These are phyloP conservation scores for Hypoxylon sp. DNA, from an alignment of 2,329 filamentous ascomycete genomes.

Conservation along the genomic window DNA sequence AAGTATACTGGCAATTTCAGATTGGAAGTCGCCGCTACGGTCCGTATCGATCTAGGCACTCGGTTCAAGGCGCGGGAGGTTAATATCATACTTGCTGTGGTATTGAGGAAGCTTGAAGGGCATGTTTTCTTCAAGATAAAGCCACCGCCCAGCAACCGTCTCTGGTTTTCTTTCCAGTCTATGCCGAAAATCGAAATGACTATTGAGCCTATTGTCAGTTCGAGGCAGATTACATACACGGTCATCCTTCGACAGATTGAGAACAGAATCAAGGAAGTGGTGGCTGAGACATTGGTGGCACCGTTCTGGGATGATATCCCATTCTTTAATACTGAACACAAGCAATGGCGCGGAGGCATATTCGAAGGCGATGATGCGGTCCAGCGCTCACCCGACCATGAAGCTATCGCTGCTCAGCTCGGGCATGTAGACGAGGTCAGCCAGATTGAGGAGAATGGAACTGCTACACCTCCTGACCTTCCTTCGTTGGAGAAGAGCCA, in stretches of 20 bases:
- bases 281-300: constrained; percentile 90
- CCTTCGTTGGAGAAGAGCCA: constrained; percentile 70
- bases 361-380: constrained; percentile 72
- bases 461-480: constrained; percentile 56
- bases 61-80: constrained; percentile 93
- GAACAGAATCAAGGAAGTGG: constrained; percentile 91
- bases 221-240: constrained; percentile 94
- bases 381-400: constrained; percentile 56
- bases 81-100: constrained; percentile 87
- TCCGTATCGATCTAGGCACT: constrained; percentile 88
- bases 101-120: constrained; percentile 87
- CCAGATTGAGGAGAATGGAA: constrained; percentile 60
- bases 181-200: constrained; percentile 93
- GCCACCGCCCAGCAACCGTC: constrained; percentile 91
- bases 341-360: constrained; percentile 87
- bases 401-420: constrained; percentile 59
- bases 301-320: constrained; percentile 98
- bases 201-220: constrained; percentile 96
- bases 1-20: constrained; percentile 91
- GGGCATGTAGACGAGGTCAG: constrained; percentile 66
- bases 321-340: constrained; percentile 85
- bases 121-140: constrained; percentile 90
- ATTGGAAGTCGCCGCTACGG: constrained; percentile 91
- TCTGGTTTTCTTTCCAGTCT: constrained; percentile 97
- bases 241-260: constrained; percentile 94